Evolutionary conservation across 2,329 filamentous ascomycete genomes (phyloP).

Genomic region (Diaporthe ampelina): DNA sequence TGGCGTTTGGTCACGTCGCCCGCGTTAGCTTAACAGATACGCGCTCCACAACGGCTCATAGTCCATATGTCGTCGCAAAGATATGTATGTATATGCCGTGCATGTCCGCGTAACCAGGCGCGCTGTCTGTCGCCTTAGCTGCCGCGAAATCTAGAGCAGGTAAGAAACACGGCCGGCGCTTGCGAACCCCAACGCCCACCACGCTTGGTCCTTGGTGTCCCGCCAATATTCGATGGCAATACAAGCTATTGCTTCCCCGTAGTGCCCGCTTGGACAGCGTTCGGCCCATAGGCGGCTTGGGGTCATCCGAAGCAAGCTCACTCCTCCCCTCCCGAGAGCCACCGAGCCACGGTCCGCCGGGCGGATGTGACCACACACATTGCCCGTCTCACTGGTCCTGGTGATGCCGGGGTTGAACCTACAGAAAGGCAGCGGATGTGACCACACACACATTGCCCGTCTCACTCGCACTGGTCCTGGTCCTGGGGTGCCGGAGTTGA

Average conservation of each 20-base stretch:
- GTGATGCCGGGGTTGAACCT: neutral
- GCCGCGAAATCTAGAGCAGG: too few relatives aligned
- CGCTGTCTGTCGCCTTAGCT: neutral
- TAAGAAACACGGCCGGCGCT: neutral
- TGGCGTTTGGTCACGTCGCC: too few relatives aligned
- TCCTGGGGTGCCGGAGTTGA: neutral
- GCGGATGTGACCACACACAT: neutral
- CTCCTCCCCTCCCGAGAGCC: neutral
- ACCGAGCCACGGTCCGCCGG: neutral
- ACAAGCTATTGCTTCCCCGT: too few relatives aligned
- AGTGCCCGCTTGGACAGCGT: too few relatives aligned
- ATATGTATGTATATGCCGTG: neutral
- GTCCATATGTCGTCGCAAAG: too few relatives aligned
- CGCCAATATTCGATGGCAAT: neutral
- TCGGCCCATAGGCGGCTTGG: neutral
- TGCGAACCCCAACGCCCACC: neutral
- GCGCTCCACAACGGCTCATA: too few relatives aligned
- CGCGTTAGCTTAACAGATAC: too few relatives aligned
- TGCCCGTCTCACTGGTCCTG: too few relatives aligned
- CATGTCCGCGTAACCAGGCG: too few relatives aligned
- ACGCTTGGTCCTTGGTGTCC: too few relatives aligned
- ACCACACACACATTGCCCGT: neutral
- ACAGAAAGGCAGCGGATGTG: too few relatives aligned
- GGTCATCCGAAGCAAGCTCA: neutral
- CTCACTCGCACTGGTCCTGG: neutral